Evolutionary conservation across 139 green algal species (phyloP), one percentile per base, ranked within the genome.

Genomic region (Spirogloea muscicola): DNA sequence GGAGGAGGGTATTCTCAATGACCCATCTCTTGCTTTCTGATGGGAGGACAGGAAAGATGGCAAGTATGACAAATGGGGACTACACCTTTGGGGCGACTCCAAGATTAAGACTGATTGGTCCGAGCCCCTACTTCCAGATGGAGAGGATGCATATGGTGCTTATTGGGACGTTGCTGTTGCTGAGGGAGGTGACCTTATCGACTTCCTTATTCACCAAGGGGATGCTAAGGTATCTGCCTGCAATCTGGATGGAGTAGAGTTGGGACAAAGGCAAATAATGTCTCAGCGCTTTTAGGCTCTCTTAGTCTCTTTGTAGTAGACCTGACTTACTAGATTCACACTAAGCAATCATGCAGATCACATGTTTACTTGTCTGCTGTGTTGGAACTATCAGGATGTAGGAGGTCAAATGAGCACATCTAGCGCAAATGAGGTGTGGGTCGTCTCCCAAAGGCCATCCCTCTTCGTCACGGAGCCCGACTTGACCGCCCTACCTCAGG

Each of bases 41-140:
- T n/a, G n/a, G n/a, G n/a, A n/a, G n/a, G n/a, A n/a, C 58, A 78
- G 70, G 40, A 31, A 48, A 6, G 70, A 78, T 44, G 58, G 27
- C 3, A n/a, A 73, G 13, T 78, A 78, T 59, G 27, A 72, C 2
- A 58, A 58, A 10, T 78, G 70, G 70, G 70, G 70, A 18, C 34
- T 78, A 34, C 70, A 78, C 46, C n/a, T 78, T 13, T 78, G 70
- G 70, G 58, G 58, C 21, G 70, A 73, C 9, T 42, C 37, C 16
- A 34, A 25, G 16, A 3, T 3, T 7, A 16, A 37, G 36, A 78
- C 70, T n/a, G 7, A 27, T 10, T 78, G 70, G 70, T 18, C 71
- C 1, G 25, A 21, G 31, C 36, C 70, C 7, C 57, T 73, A 31
- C 31, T 25, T 7, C 58, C 4, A 9, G 25, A 13, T 21, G 70